Percentiles rank a stretch among this genome's conserved stretches.
These are phyloP conservation scores for Aspergillus homomorphus DNA, from an alignment of 495 filamentous ascomycete species.

Conservation along the genomic window DNA sequence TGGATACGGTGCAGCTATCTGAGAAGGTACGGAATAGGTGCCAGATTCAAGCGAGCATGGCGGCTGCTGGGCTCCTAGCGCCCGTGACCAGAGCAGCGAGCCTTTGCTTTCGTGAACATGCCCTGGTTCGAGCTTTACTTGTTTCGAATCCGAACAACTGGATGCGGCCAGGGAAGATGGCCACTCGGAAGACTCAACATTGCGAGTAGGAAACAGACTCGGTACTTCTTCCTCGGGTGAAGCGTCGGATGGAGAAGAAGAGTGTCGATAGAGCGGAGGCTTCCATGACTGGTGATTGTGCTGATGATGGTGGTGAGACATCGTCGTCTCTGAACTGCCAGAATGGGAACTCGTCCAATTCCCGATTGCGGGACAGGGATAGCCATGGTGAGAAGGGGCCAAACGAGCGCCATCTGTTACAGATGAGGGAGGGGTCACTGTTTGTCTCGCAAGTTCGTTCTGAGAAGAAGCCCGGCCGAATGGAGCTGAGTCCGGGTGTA, in stretches of 20 bases:
- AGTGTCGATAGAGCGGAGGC: not conserved
- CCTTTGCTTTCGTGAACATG: constrained; percentile 9
- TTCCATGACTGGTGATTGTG: constrained; percentile 9
- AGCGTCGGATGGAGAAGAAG: not conserved
- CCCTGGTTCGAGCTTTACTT: constrained; percentile 16
- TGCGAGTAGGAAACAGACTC: constrained; percentile 13
- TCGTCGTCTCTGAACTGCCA: constrained; percentile 20
- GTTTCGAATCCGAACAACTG: constrained; percentile 11
- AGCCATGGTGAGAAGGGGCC: constrained; percentile 15
- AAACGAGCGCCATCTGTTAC: constrained; percentile 16
- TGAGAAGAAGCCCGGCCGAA: constrained; percentile 27
- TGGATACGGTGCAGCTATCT: constrained; percentile 8
- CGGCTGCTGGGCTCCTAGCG: not conserved
- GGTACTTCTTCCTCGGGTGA: constrained; percentile 15
- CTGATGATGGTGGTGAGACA: constrained; percentile 21
- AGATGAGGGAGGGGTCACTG: constrained; percentile 17
- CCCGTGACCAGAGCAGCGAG: constrained; percentile 14
- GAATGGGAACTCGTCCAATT: constrained; percentile 30
- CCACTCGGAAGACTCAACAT: constrained; percentile 11
- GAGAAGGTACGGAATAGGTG: constrained; percentile 10
- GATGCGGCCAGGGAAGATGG: constrained; percentile 11
- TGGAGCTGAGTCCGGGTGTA: constrained; percentile 24
- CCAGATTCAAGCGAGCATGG: constrained; percentile 5
- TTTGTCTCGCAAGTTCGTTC: constrained; percentile 19
- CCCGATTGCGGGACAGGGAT: constrained; percentile 18